Evolutionary conservation across 2,329 filamentous ascomycete species (phyloP).

Genomic region (Stemphylium beticola): DNA sequence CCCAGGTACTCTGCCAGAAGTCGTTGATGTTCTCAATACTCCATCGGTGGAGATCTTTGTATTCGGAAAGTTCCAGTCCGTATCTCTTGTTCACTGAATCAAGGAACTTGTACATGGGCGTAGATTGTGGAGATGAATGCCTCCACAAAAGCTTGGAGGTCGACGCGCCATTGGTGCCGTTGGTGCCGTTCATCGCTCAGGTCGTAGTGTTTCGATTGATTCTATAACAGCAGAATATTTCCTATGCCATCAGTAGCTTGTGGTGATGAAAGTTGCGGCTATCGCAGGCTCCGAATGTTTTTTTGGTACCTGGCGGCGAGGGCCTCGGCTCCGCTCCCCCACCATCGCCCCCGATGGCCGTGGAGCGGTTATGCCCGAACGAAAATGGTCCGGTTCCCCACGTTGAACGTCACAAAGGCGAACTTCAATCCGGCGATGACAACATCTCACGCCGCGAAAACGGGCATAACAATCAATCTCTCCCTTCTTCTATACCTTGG

Average conservation of each 20-base stretch:
- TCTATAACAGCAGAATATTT: background rate
- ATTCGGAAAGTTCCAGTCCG: conserved; percentile 66
- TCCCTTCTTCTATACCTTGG: too few species aligned
- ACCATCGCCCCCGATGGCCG: background rate
- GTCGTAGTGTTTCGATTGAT: too few species aligned
- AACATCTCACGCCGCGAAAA: too few species aligned
- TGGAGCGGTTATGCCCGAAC: background rate
- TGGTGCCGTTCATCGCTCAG: conserved; percentile 15
- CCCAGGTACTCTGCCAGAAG: conserved; percentile 89
- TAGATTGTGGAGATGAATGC: conserved; percentile 69
- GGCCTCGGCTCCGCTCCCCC: conserved; percentile 12
- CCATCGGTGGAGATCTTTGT: conserved; percentile 82
- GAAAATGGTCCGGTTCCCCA: background rate
- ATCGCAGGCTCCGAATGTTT: conserved; percentile 9
- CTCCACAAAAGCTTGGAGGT: conserved; percentile 64
- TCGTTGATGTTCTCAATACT: conserved; percentile 75
- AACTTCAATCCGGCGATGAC: too few species aligned
- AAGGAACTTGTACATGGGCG: conserved; percentile 75
- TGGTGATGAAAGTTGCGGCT: conserved; percentile 1
- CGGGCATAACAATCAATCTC: too few species aligned
- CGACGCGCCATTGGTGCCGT: conserved; percentile 19
- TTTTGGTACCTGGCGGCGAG: background rate
- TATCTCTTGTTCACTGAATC: conserved; percentile 72
- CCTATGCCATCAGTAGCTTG: background rate
- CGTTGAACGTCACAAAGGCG: background rate